phyloP scores from a whole-genome alignment of 306 rosid genomes.

The Gynostemma pentaphyllum region DNA sequence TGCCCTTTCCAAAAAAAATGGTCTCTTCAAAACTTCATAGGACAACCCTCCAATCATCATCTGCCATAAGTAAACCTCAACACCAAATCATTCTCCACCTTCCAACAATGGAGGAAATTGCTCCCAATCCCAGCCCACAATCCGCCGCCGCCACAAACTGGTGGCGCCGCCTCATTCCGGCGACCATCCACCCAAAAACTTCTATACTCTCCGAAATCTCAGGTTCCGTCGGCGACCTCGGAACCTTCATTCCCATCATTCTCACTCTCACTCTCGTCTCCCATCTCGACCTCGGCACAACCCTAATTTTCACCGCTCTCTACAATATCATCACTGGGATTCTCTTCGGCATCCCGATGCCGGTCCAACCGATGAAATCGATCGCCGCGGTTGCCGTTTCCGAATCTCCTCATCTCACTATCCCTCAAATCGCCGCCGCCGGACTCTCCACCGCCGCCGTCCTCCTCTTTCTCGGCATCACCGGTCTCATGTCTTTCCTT shows the following conservation, averaged over 20 bases:
- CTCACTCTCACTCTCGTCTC: conserved; percentile 49
- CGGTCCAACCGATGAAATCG: conserved; percentile 91
- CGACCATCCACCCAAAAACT: conserved; percentile 38
- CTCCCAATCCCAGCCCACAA: not conserved
- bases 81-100: no score
- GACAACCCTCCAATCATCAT: not conserved
- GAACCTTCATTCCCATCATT: conserved; percentile 73
- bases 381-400: conserved; percentile 82
- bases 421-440: conserved; percentile 66
- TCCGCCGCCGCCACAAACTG: conserved; percentile 12
- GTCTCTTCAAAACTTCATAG: not conserved
- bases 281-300: conserved; percentile 49
- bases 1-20: no score
- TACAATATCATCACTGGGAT: conserved; percentile 69
- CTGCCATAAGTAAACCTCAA: not conserved
- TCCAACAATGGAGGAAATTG: conserved; percentile 4
- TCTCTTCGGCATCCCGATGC: conserved; percentile 81
- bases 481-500: conserved; percentile 74
- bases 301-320: conserved; percentile 58
- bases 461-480: conserved; percentile 45
- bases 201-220: conserved; percentile 40
- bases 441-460: conserved; percentile 69
- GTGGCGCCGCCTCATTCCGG: conserved; percentile 26
- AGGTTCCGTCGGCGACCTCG: conserved; percentile 79
- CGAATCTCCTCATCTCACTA: conserved; percentile 48